Evolutionary conservation across 192 early-diverging fungal species (phyloP), one percentile per base, ranked within the genome.

Genomic region (Geranomyces variabilis): DNA sequence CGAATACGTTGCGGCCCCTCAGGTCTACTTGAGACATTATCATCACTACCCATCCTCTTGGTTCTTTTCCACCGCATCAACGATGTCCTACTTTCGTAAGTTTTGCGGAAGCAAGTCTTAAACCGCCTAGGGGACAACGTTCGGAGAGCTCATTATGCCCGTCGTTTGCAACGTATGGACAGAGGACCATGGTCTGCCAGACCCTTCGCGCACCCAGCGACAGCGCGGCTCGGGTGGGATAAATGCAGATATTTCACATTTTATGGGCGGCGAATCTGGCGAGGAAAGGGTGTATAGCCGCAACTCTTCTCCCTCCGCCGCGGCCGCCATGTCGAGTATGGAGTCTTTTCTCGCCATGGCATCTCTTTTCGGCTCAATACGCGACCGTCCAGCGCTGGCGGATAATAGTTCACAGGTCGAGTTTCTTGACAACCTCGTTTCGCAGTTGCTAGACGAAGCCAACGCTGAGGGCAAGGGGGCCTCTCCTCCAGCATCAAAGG

Each of bases 391-490:
- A 28, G 71, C 67, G 10, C 66, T 75, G 53, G 73, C 73, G 17
- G 55, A 77, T 8, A 77, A 82, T 55, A 71, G 77, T 29, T 62
- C 22, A n/a, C 80, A 86, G 36, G 77, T 86, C 29, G 47, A 60
- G 45, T 71, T 87, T 28, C 72, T 87, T n/a, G 84, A 87, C 64
- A 82, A 84, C 29, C 60, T 87, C 60, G 75, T 87, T 33, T 83
- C 81, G 1, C 82, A 87, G 30, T 57, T 87, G 29, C 75, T 87
- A 62, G 79, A 84, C 8, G 86, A 87, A 60, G 84, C 80, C 1
- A 81, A 79, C 46, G 80, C 77, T 8, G 81, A 75, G 83, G 85
- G 74, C 13, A 43, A 1, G 19, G 58, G 66, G 66, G 22, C 28
- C 7, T 26, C 36, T 43, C 75, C 79, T 17, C 75, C 79, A 19